Base-by-base conservation (phyloP, 1,284 basidiomycete species). In the Cutaneotrichosporon sp. region DNA sequence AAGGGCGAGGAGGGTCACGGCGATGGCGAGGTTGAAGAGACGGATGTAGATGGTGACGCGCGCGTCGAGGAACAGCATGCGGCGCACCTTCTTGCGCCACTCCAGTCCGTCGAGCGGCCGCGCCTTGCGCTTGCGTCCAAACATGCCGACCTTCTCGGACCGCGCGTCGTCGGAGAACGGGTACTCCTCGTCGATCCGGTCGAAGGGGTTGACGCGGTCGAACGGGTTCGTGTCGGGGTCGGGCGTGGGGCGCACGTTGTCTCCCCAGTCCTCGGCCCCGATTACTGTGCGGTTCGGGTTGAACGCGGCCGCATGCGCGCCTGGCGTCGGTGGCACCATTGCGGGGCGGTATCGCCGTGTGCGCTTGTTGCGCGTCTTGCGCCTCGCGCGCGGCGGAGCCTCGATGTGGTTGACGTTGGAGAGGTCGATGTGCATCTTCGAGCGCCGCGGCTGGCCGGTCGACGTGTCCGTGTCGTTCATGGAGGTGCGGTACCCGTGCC, bases 11-110 rank as follows among this genome's bases (percentile, higher is more conserved):
- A 80, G 75, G 4, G 75, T 71, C 3, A 79, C 72, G 0, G 79
- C 81, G 54, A 84, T 77, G 6, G 71, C 72, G 27, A 85, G 68
- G 64, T 84, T 84, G 68, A 83, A 65, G 27, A 81, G 58, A 58
- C 84, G 78, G 61, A 84, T 78, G 58, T 81, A 78, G 47, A 84
- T 77, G 0, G 84, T 83, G 13, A 83, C 81, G 56, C 83, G 76
- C n/a, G 76, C 79, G 68, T 81, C 79, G 24, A 80, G 69, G 68
- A 77, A 81, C 63, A 82, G 62, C 62, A 76, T 77, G 47, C 73
- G 58, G 67, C 80, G 67, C 59, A 75, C 74, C 56, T 68, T 77
- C 59, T 69, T 64, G 54, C 64, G 70, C 66, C 70, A 72, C 38
- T 64, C 63, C 18, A 67, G 54, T 4, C 64, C 58, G 59, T 72